Evolutionary conservation across 108 stramenopile species (phyloP), one percentile per base, ranked within the genome.

Genomic region (Pseudonitzschia multiseries): DNA sequence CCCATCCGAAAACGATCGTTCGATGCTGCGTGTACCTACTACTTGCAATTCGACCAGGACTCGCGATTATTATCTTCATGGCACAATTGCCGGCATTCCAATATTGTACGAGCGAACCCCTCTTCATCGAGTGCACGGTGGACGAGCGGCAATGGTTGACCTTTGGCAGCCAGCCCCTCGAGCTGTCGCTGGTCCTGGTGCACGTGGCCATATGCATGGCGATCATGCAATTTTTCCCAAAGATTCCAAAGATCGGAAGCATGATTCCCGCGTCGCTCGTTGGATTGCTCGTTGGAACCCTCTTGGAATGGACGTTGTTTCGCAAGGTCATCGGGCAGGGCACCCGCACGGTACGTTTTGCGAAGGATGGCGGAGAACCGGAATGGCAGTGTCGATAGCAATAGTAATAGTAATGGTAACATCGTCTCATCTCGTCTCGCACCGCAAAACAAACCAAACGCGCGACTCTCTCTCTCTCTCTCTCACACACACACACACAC

Each of bases 1-100:
- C 46, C 8, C 42, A 42, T 42, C 42, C 10, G 8, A 20, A 20
- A 52, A 52, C 18, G 17, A n/a, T n/a, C n/a, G n/a, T n/a, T n/a
- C n/a, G n/a, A n/a, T n/a, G n/a, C n/a, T n/a, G n/a, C n/a, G n/a
- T n/a, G n/a, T n/a, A n/a, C n/a, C n/a, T n/a, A n/a, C n/a, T n/a
- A n/a, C n/a, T n/a, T n/a, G n/a, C n/a, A n/a, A n/a, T n/a, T n/a
- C n/a, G n/a, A n/a, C n/a, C n/a, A 62, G 87, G 82, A 12, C 60
- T 84, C 31, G 84, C 81, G 9, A 82, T 87, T 50, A 82, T 87
- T 59, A 84, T 87, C 43, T 82, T 84, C 68, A 75, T 80, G 72
- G 83, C 83, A 22, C 83, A 86, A 65, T 53, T 81, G 9, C 83
- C 82, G 17, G 82, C 83, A 50, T 83, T 84, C 57, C 73, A 76